These are phyloP conservation scores for Pycnococcus provasolii DNA, from an alignment of 139 green algal species.

Conservation along the genomic window DNA sequence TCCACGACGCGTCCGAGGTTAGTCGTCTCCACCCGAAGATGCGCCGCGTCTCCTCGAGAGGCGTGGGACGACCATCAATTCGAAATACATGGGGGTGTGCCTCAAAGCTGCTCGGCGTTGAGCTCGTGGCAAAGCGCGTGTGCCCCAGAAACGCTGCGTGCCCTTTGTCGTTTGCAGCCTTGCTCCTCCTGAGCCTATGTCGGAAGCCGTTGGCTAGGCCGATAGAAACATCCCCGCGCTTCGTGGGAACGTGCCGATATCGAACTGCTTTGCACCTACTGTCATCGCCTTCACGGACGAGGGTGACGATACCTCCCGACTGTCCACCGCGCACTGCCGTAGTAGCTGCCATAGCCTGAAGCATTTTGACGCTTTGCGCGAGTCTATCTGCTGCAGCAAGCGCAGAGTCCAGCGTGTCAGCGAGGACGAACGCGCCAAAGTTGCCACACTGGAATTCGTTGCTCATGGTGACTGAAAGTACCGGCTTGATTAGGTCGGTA, in stretches of 20 bases:
- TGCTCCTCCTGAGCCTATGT: neutral
- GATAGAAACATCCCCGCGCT: conserved; percentile 16
- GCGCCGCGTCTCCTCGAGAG: conserved; percentile 1
- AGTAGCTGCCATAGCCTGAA: conserved; percentile 23
- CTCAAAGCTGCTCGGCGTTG: conserved; percentile 18
- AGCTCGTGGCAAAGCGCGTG: conserved; percentile 33
- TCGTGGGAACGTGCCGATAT: conserved; percentile 5
- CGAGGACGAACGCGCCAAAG: no score
- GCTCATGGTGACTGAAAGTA: no score
- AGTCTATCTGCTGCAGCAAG: conserved; percentile 9
- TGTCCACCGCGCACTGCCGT: conserved; percentile 20
- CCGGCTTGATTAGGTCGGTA: no score
- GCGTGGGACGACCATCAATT: neutral
- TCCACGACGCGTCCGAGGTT: neutral
- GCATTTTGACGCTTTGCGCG: conserved; percentile 6
- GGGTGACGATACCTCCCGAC: conserved; percentile 25
- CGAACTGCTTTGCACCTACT: conserved; percentile 4
- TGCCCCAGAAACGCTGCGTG: conserved; percentile 14
- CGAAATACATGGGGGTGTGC: conserved; percentile 27
- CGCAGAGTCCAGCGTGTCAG: neutral
- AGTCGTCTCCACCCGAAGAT: conserved; percentile 5
- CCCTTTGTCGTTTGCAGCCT: neutral
- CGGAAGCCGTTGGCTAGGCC: neutral
- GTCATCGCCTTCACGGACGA: neutral
- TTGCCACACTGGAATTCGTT: no score